These are phyloP conservation scores for Yarrowia yakushimensis DNA, from an alignment of 805 yeast genomes.

Conservation along the genomic window DNA sequence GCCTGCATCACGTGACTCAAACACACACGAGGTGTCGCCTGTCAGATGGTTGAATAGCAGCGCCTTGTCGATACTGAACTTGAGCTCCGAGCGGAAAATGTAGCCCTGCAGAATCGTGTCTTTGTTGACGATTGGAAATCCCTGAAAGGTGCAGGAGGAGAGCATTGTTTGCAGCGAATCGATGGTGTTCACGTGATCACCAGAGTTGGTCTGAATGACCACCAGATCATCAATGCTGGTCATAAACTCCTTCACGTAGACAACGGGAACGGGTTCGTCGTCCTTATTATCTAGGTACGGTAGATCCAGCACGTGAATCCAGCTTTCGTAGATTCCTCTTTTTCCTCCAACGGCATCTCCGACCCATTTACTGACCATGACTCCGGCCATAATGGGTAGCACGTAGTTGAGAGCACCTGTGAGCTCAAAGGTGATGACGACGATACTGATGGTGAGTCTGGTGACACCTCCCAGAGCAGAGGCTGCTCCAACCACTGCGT, in stretches of 20 bases:
- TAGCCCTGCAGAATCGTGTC: slow-evolving; percentile 44
- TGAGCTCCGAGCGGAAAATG: slow-evolving; percentile 42
- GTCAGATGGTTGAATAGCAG: slow-evolving; percentile 25
- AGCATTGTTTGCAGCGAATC: slow-evolving; percentile 33
- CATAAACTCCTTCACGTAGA: slow-evolving; percentile 40
- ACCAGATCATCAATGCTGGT: slow-evolving; percentile 36
- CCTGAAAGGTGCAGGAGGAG: slow-evolving; percentile 35
- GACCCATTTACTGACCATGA: slow-evolving; percentile 68
- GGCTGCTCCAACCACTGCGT: slow-evolving; percentile 86
- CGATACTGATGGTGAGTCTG: slow-evolving; percentile 73
- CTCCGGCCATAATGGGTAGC: slow-evolving; percentile 81
- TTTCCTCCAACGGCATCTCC: slow-evolving; percentile 57
- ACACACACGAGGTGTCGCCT: slow-evolving; percentile 23
- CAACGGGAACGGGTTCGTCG: slow-evolving; percentile 43
- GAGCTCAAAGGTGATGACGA: slow-evolving; percentile 74
- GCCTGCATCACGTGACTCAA: slow-evolving; percentile 3
- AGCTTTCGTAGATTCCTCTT: slow-evolving; percentile 59
- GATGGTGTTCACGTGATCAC: slow-evolving; percentile 30
- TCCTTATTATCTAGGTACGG: slow-evolving; percentile 45
- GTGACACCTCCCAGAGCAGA: slow-evolving; percentile 78
- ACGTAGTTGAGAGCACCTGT: slow-evolving; percentile 85
- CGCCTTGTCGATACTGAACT: slow-evolving; percentile 34
- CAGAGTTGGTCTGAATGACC: slow-evolving; percentile 27
- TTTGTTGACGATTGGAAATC: slow-evolving; percentile 46
- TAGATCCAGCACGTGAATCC: slow-evolving; percentile 45